Percentiles rank a stretch among this genome's conserved stretches.
phyloP scores from a whole-genome alignment of 2,329 filamentous ascomycete genomes.

The Dichotomopilus funicola region DNA sequence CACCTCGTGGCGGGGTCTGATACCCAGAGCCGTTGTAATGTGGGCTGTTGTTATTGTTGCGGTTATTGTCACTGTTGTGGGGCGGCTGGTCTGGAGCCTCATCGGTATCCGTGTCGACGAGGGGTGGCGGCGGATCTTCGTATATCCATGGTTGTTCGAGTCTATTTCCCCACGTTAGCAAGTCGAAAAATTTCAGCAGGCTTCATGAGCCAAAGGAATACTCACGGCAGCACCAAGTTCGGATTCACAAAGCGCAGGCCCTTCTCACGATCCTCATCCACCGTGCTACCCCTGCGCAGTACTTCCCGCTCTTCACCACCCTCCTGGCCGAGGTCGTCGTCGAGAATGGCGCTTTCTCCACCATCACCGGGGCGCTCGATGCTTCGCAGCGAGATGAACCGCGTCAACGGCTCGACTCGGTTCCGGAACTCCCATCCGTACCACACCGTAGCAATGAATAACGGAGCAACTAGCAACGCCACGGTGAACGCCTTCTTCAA shows the following conservation, averaged over 20 bases:
- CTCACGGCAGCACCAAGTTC: conserved; percentile 61
- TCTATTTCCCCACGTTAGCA: conserved; percentile 30
- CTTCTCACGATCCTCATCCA: conserved; percentile 67
- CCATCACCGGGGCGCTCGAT: conserved; percentile 56
- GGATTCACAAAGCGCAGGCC: conserved; percentile 70
- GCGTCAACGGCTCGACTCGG: conserved; percentile 82
- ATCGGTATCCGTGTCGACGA: conserved; percentile 14
- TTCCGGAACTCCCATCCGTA: conserved; percentile 75
- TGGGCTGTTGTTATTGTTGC: too few species aligned
- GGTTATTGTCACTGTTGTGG: background rate
- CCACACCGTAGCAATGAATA: conserved; percentile 78
- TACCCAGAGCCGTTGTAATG: background rate
- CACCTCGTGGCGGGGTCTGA: background rate
- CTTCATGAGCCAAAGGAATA: conserved; percentile 19
- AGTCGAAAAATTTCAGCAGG: background rate
- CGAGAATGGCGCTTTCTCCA: conserved; percentile 29
- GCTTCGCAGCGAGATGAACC: conserved; percentile 84
- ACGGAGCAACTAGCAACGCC: conserved; percentile 65
- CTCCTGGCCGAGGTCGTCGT: conserved; percentile 35
- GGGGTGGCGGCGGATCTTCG: conserved; percentile 46
- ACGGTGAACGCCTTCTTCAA: conserved; percentile 66
- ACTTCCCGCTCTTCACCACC: conserved; percentile 33
- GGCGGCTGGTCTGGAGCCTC: background rate
- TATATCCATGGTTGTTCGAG: conserved; percentile 68
- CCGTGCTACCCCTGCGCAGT: conserved; percentile 52